Percentiles rank a stretch among this genome's conserved stretches.
Conservation (phyloP, 1,139 yeast species). For the Sugiyamaella paludigena region DNA sequence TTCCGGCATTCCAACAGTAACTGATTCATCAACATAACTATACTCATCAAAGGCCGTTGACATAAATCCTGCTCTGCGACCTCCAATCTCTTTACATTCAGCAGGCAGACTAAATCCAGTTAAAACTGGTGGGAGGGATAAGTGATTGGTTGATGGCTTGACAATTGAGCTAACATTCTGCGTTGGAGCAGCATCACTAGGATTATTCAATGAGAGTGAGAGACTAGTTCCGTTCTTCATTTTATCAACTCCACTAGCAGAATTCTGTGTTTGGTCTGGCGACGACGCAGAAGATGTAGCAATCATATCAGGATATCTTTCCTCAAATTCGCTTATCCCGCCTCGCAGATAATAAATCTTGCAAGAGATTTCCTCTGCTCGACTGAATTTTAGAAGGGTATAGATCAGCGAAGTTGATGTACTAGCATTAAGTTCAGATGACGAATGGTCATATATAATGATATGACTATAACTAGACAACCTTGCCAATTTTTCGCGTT, state of each 20-base stretch:
- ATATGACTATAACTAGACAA: constrained; percentile 35
- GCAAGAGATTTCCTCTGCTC: constrained; percentile 33
- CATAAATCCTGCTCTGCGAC: constrained; percentile 30
- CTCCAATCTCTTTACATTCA: constrained; percentile 24
- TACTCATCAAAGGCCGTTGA: constrained; percentile 23
- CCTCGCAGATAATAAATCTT: constrained; percentile 34
- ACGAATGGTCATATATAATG: constrained; percentile 52
- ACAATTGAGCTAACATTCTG: neutral
- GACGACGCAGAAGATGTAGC: constrained; percentile 15
- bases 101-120: constrained; percentile 32
- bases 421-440: constrained; percentile 36
- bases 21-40: constrained; percentile 23
- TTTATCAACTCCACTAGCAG: neutral
- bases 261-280: constrained; percentile 1
- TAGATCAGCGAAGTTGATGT: constrained; percentile 37
- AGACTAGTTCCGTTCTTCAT: neutral
- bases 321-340: constrained; percentile 37
- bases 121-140: constrained; percentile 27
- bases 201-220: neutral
- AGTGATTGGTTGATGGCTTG: constrained; percentile 9
- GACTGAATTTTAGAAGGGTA: constrained; percentile 51
- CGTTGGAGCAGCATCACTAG: constrained; percentile 4
- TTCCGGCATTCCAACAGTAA: constrained; percentile 24
- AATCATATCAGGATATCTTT: constrained; percentile 28
- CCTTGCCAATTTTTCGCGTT: constrained; percentile 34